A percentile compares a stretch with the other conserved stretches of the same genome.
Evolutionary conservation across 2,329 filamentous ascomycete species (phyloP).

Genomic region (Cladosporium cucumerinum): DNA sequence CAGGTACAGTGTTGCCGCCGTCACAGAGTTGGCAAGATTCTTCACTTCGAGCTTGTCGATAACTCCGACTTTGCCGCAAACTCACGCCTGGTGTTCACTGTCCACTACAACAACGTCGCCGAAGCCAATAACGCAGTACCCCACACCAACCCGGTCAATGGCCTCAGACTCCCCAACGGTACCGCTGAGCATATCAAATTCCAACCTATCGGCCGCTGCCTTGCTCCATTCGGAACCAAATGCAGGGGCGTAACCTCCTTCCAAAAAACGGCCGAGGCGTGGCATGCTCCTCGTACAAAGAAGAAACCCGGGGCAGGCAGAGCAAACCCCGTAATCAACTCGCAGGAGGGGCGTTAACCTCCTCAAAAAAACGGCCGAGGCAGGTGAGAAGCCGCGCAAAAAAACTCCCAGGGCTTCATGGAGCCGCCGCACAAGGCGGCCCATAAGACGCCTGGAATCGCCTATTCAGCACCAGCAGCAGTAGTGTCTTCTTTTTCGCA

Average conservation of each 20-base stretch:
- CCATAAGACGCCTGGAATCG: slow-evolving; percentile 31
- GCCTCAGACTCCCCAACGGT: background rate
- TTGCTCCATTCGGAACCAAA: background rate
- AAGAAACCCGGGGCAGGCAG: background rate
- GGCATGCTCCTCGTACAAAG: background rate
- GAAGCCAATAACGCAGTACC: background rate
- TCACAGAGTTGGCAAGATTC: background rate
- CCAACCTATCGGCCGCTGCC: too few species aligned
- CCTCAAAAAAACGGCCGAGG: background rate
- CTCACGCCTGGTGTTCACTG: background rate
- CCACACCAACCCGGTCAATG: background rate
- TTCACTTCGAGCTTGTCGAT: background rate
- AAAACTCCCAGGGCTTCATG: slow-evolving; percentile 20
- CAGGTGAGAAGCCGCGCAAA: background rate
- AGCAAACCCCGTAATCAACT: background rate
- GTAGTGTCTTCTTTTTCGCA: slow-evolving; percentile 26
- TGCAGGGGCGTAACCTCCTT: background rate
- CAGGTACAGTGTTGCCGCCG: background rate
- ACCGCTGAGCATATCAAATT: background rate
- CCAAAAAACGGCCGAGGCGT: background rate
- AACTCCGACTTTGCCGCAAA: background rate
- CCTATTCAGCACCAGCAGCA: slow-evolving; percentile 6
- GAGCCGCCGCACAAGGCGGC: slow-evolving; percentile 25
- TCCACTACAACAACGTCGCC: background rate
- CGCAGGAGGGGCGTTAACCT: background rate